Percentiles rank a stretch among this genome's conserved stretches.
phyloP scores from a whole-genome alignment of 2,329 filamentous ascomycete genomes.

The Sporothrix schenckii region DNA sequence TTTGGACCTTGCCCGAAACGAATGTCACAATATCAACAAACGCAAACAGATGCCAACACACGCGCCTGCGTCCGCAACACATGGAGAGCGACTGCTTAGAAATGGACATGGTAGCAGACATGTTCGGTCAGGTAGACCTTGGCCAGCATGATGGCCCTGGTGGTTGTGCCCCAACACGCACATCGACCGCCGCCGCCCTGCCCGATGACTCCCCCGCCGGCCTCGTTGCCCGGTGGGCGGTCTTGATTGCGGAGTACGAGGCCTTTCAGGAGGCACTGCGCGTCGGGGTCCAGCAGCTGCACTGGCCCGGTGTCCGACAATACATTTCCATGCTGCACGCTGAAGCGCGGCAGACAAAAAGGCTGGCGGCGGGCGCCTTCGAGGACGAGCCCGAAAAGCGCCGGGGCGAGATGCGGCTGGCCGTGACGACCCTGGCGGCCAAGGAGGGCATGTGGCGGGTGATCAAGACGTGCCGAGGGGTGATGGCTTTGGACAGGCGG shows the following conservation, averaged over 20 bases:
- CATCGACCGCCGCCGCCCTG: not conserved
- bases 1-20: not conserved
- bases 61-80: not conserved
- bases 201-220: not conserved
- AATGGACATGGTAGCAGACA: not conserved
- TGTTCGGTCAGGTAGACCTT: not conserved
- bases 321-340: constrained; percentile 32
- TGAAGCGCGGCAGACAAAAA: constrained; percentile 27
- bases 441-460: constrained; percentile 39
- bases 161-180: not conserved
- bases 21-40: not conserved
- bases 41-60: not conserved
- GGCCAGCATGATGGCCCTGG: not conserved
- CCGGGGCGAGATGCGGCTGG: constrained; percentile 17
- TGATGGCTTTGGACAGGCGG: constrained; percentile 41
- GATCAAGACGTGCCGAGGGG: constrained; percentile 41
- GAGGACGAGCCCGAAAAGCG: not conserved
- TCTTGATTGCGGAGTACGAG: constrained; percentile 34
- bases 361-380: not conserved
- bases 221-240: constrained; percentile 31
- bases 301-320: constrained; percentile 35
- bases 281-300: constrained; percentile 26
- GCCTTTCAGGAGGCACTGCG: constrained; percentile 32
- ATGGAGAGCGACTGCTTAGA: constrained; percentile 7
- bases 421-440: constrained; percentile 33